These are phyloP conservation scores for Haemoproteus tartakovskyi DNA, from an alignment of 169 alveolate genomes.

Conservation along the genomic window DNA sequence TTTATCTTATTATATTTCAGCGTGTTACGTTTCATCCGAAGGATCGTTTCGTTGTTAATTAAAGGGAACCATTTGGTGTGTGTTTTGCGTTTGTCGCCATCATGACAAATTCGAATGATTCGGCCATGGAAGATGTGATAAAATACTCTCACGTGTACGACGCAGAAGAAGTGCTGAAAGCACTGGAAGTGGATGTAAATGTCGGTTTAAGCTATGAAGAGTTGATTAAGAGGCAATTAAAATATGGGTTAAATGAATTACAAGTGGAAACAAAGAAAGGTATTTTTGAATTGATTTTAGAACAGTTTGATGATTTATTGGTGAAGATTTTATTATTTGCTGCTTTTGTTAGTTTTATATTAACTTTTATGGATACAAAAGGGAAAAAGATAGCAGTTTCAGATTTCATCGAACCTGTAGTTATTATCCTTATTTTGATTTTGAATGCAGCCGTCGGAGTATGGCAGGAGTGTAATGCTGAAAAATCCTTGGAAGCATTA, in stretches of 20 bases:
- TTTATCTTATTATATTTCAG: too few species aligned
- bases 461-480: slow-evolving; percentile 98
- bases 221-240: slow-evolving; percentile 80
- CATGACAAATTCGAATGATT: too few species aligned
- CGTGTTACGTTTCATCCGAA: too few species aligned
- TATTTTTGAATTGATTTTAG: slow-evolving; percentile 86
- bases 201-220: slow-evolving; percentile 87
- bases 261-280: slow-evolving; percentile 89
- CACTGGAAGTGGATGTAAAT: slow-evolving; percentile 65
- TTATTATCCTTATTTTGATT: slow-evolving; percentile 90
- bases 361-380: slow-evolving; percentile 89
- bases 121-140: slow-evolving; percentile 26
- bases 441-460: slow-evolving; percentile 96
- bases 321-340: slow-evolving; percentile 94
- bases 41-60: too few species aligned
- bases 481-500: slow-evolving; percentile 95
- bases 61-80: too few species aligned
- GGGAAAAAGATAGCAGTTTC: slow-evolving; percentile 88
- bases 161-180: slow-evolving; percentile 68
- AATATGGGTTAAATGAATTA: slow-evolving; percentile 87
- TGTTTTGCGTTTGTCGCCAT: too few species aligned
- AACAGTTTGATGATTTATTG: slow-evolving; percentile 93
- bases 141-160: slow-evolving; percentile 66
- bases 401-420: slow-evolving; percentile 97
- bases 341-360: slow-evolving; percentile 92